A percentile compares a stretch with the other conserved stretches of the same genome.
phyloP scores from a whole-genome alignment of 495 filamentous ascomycete species.

The Neurospora sp. region DNA sequence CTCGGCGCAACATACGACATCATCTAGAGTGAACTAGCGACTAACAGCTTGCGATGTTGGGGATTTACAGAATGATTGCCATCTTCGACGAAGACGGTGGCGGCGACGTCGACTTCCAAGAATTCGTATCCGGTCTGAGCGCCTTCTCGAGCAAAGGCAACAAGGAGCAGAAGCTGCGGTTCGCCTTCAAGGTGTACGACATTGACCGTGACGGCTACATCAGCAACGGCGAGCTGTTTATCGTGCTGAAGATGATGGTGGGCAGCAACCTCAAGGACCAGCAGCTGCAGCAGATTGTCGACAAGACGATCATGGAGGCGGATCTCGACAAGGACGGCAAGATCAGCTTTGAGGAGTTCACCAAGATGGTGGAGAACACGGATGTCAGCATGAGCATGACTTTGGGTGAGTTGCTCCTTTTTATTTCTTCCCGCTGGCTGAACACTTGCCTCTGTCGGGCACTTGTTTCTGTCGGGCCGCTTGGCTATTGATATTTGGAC shows the following conservation, averaged over 20 bases:
- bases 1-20: background rate
- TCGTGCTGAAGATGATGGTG: slow-evolving; percentile 99
- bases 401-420: slow-evolving; percentile 52
- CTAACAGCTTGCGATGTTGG: background rate
- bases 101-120: slow-evolving; percentile 96
- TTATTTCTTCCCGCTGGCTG: background rate
- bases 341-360: slow-evolving; percentile 99
- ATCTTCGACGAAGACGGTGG: slow-evolving; percentile 99
- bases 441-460: background rate
- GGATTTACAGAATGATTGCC: slow-evolving; percentile 73
- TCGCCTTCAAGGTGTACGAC: slow-evolving; percentile 99
- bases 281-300: slow-evolving; percentile 95
- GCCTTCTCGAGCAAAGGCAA: slow-evolving; percentile 97
- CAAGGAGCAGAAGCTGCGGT: slow-evolving; percentile 96
- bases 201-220: slow-evolving; percentile 99
- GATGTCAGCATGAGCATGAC: slow-evolving; percentile 99
- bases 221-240: slow-evolving; percentile 97
- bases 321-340: slow-evolving; percentile 93
- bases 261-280: slow-evolving; percentile 98
- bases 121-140: slow-evolving; percentile 92
- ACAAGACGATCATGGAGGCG: slow-evolving; percentile 99
- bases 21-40: background rate
- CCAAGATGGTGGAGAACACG: slow-evolving; percentile 96
- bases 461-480: background rate
- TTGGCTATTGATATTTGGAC: background rate